Conservation (phyloP, 2,329 filamentous ascomycete genomes). For the Sporothrix protearum region DNA sequence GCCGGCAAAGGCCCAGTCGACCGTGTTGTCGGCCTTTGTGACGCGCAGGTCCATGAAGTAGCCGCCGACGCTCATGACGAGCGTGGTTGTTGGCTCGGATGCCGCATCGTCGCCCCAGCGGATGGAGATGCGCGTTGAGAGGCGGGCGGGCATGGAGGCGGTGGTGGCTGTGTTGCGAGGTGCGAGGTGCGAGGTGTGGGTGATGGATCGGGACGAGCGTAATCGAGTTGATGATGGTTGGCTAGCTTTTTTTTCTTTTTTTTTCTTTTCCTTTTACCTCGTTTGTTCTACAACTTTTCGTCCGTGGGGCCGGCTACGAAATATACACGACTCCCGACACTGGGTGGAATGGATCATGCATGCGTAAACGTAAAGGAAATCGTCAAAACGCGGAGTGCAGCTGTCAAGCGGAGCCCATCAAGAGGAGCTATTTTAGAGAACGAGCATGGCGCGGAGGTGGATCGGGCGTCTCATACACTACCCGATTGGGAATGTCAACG, state of each 20-base stretch:
- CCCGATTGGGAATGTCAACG: neutral
- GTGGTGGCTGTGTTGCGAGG: no score
- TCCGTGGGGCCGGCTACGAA: no score
- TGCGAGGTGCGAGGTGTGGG: neutral
- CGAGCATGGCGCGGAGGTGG: neutral
- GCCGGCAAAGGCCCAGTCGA: slow-evolving; percentile 25
- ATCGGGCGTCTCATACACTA: neutral
- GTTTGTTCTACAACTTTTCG: no score
- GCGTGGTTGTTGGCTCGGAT: slow-evolving; percentile 15
- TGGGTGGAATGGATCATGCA: neutral
- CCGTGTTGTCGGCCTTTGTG: neutral
- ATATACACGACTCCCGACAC: neutral
- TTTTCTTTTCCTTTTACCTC: no score
- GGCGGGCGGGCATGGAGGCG: neutral
- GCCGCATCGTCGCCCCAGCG: slow-evolving; percentile 21
- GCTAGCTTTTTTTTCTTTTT: no score
- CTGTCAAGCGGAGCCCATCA: neutral
- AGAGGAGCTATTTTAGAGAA: no score
- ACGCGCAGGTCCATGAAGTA: slow-evolving; percentile 23
- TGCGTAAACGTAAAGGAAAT: neutral
- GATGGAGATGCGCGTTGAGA: slow-evolving; percentile 24
- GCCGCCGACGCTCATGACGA: slow-evolving; percentile 18
- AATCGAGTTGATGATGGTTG: no score
- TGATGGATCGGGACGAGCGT: neutral
- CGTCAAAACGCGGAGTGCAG: neutral